Evolutionary conservation across 2,329 filamentous ascomycete genomes (phyloP), one percentile per base, ranked within the genome.

Genomic region (Dactylellina haptotyla): DNA sequence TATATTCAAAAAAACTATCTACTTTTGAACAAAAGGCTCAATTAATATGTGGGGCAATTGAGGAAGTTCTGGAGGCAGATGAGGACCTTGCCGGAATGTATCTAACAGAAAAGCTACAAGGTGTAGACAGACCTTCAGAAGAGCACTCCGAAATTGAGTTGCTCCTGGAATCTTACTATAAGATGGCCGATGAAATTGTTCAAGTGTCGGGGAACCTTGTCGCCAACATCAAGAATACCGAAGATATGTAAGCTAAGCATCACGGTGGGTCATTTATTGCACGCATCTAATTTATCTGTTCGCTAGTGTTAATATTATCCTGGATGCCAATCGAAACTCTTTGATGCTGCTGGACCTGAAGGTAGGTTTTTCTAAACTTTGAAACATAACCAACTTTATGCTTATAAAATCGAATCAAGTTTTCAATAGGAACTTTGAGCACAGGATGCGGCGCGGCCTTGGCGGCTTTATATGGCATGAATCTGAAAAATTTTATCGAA

Each of bases 401-500:
- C 63, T 66, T 10, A 67, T 23, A 14, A 37, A 9, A 28, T 26
- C 14, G 23, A 23, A 16, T n/a, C 6, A 37, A 71, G 80, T 97
- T 98, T 83, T 95, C 91, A 79, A 93, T 99, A 72, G 92, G 93
- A 66, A 98, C 95, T 0, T 87, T 99, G 3, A 93, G 93, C n/a
- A 88, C 98, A 51, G 94, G 92, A 62, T 92, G 93, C 80, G 95
- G 95, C 63, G 97, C 95, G 54, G 96, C 98, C 80, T 86, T 97
- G 78, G 96, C 95, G 6, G 93, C 93, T n/a, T 88, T 99, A n/a
- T 99, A 98, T 85, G 95, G 95, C 78, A 98, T 98, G 93, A 99
- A 99, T 83, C 84, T 99, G 76, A 96, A 97, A 80, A 98, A 98
- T 82, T 98, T 97, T 81, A 92, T 98, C 78, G 95, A 99, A 83